Conservation (phyloP, 2,329 filamentous ascomycete genomes). For the Fusarium equiseti region DNA sequence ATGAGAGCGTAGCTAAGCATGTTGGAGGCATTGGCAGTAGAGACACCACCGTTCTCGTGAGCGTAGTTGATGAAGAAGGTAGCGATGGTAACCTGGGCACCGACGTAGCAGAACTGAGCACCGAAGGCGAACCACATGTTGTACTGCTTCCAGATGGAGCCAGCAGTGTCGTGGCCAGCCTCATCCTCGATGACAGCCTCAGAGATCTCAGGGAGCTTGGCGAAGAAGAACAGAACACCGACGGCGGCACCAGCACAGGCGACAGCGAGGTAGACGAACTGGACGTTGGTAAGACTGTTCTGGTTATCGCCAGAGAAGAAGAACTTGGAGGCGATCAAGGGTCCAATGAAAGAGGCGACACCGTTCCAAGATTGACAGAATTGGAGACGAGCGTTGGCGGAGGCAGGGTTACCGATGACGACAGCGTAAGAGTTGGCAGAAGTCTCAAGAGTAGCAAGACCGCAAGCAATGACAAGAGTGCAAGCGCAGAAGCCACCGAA, state of each 20-base stretch:
- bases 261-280: slow-evolving; percentile 82
- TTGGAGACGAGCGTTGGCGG: slow-evolving; percentile 51
- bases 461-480: slow-evolving; percentile 80
- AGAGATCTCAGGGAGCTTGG: slow-evolving; percentile 78
- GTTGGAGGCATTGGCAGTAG: slow-evolving; percentile 64
- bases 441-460: slow-evolving; percentile 79
- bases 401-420: slow-evolving; percentile 61
- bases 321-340: slow-evolving; percentile 77
- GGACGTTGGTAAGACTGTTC: slow-evolving; percentile 72
- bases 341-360: slow-evolving; percentile 78
- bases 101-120: slow-evolving; percentile 83
- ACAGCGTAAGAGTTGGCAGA: slow-evolving; percentile 76
- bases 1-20: slow-evolving; percentile 82
- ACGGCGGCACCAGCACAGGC: slow-evolving; percentile 75
- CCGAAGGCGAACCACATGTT: slow-evolving; percentile 80
- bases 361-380: slow-evolving; percentile 82
- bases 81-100: slow-evolving; percentile 75
- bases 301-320: slow-evolving; percentile 74
- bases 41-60: slow-evolving; percentile 68
- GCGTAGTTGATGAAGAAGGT: slow-evolving; percentile 80
- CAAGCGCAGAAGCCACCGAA: slow-evolving; percentile 81
- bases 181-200: slow-evolving; percentile 56
- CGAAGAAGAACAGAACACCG: slow-evolving; percentile 73
- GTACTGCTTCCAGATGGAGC: slow-evolving; percentile 77
- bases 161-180: slow-evolving; percentile 65